Evolutionary conservation across 331 rosid genomes (phyloP).

Genomic region (Arachis monticola): DNA sequence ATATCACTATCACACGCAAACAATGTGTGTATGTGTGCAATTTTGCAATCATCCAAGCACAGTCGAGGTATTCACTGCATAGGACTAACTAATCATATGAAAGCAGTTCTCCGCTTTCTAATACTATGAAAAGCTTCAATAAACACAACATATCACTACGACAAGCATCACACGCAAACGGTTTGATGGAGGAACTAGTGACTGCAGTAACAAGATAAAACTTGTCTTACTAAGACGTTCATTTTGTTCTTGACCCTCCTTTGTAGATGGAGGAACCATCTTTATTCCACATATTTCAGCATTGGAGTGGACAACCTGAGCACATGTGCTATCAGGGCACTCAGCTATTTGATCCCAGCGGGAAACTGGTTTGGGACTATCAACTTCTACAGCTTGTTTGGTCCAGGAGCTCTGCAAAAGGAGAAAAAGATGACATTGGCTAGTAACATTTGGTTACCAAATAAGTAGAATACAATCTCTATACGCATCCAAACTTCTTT

Average conservation of each 20-base stretch:
- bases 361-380: slow-evolving; percentile 65
- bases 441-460: slow-evolving; percentile 26
- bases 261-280: slow-evolving; percentile 47
- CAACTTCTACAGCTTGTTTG: slow-evolving; percentile 78
- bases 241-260: slow-evolving; percentile 53
- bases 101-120: background rate
- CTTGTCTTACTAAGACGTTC: slow-evolving; percentile 60
- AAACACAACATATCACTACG: slow-evolving; percentile 26
- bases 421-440: slow-evolving; percentile 34
- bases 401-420: slow-evolving; percentile 91
- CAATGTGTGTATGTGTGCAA: slow-evolving; percentile 11
- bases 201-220: slow-evolving; percentile 17
- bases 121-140: slow-evolving; percentile 23
- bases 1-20: slow-evolving; percentile 15
- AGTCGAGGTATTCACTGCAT: background rate
- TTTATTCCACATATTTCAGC: slow-evolving; percentile 56
- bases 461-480: slow-evolving; percentile 9
- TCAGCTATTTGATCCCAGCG: slow-evolving; percentile 59
- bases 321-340: slow-evolving; percentile 85
- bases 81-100: slow-evolving; percentile 19
- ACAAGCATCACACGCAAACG: background rate
- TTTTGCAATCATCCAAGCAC: slow-evolving; percentile 5
- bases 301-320: slow-evolving; percentile 76
- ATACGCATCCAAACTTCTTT: background rate
- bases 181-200: background rate